Percentiles rank a stretch among this genome's conserved stretches.
Conservation (phyloP, 75 land plant genomes). For the Ceratopteris richardii region DNA sequence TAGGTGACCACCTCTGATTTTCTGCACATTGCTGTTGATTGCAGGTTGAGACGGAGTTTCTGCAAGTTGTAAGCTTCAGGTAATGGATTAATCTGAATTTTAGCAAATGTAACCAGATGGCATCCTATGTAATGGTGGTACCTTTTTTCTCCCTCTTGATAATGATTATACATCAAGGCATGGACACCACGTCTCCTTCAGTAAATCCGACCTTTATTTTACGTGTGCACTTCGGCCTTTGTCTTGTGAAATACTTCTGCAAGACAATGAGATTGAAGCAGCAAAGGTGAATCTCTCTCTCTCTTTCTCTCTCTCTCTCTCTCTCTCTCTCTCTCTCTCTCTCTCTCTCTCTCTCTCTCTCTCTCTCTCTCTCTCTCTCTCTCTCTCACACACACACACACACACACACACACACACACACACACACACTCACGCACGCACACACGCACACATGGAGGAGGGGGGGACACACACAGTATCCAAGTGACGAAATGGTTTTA, state of each 20-base stretch:
- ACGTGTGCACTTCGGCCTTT: slow-evolving; percentile 66
- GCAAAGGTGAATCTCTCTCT: slow-evolving; percentile 48
- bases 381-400: too few species aligned
- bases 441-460: too few species aligned
- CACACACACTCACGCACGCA: too few species aligned
- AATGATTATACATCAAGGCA: slow-evolving; percentile 18
- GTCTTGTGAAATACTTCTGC: slow-evolving; percentile 44
- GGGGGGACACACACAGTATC: too few species aligned
- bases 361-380: too few species aligned
- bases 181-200: slow-evolving; percentile 48
- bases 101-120: slow-evolving; percentile 1
- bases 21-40: background rate
- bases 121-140: too few species aligned
- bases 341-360: too few species aligned
- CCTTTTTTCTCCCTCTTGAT: background rate
- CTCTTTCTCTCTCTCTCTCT: background rate
- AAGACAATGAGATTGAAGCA: slow-evolving; percentile 72
- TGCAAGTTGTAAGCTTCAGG: slow-evolving; percentile 89
- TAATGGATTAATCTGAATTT: slow-evolving; percentile 7
- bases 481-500: too few species aligned
- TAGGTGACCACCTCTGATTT: background rate
- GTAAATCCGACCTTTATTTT: slow-evolving; percentile 80
- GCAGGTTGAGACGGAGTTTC: slow-evolving; percentile 81
- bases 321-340: too few species aligned
- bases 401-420: too few species aligned